Base-by-base conservation (phyloP, 129 eudicot genomes). In the Ambrosia trifida region DNA sequence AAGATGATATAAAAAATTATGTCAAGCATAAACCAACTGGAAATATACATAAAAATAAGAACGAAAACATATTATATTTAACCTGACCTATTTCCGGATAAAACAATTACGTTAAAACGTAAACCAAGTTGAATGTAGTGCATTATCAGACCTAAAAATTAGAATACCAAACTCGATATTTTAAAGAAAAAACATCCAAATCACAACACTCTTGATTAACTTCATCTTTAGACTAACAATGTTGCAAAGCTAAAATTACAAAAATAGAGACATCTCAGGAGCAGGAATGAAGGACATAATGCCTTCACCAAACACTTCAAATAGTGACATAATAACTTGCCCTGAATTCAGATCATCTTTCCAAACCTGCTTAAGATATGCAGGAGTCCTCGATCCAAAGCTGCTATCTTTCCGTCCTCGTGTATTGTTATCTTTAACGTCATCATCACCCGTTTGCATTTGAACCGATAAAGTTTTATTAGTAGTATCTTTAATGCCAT, bases 261-360 rank as follows among this genome's bases (percentile, higher is more conserved):
- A 47, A 77, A 88, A 88, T 3, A 85, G 30, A 38, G 83, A 79
- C 89, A 88, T 76, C 80, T 85, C 95, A 14, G 95, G 88, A 5
- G 85, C 49, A 0, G 91, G 91, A 73, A 83, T 81, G 63, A 85
- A 88, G 33, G 86, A 73, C 83, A 81, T 73, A 33, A 88, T 85
- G 11, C 95, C 84, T 73, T 88, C 87, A 69, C 91, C 95, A 71
- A 88, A 88, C 44, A 69, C 73, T 54, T 83, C 83, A 77, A 56
- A 80, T 61, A 85, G 36, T 11, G 85, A 78, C 2, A 54, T 72
- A 79, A 83, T 68, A 73, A 83, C 69, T 32, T 71, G 88, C 44
- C 91, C 95, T 69, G 95, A 85, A 44, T 79, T 81, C 59, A 88
- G 24, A 47, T 85, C 95, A 28, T 88, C 95, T 79, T 85, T 88